Evolutionary conservation across 2,329 filamentous ascomycete genomes (phyloP).

Genomic region (Xylaria multiplex): DNA sequence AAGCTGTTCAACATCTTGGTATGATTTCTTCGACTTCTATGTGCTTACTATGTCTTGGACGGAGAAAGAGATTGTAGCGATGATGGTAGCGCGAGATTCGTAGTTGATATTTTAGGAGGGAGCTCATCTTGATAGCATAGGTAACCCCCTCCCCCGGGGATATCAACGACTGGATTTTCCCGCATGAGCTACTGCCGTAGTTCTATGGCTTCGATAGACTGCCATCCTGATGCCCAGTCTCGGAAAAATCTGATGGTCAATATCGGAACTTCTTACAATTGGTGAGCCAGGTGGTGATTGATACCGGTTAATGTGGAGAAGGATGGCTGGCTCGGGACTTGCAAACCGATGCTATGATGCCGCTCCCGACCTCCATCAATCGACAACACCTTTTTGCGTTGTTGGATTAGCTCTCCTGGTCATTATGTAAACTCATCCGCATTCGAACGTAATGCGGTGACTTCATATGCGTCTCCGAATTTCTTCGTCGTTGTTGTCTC

Average conservation of each 20-base stretch:
- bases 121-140: slow-evolving; percentile 20
- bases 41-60: neutral
- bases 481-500: no score
- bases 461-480: no score
- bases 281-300: slow-evolving; percentile 40
- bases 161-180: slow-evolving; percentile 12
- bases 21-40: neutral
- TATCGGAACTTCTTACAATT: slow-evolving; percentile 45
- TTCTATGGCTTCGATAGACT: slow-evolving; percentile 28
- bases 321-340: slow-evolving; percentile 43
- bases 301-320: slow-evolving; percentile 48
- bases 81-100: neutral
- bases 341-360: slow-evolving; percentile 18
- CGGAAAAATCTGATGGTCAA: slow-evolving; percentile 43
- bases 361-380: slow-evolving; percentile 8
- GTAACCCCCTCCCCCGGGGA: slow-evolving; percentile 22
- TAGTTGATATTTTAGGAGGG: slow-evolving; percentile 10
- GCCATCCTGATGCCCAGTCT: slow-evolving; percentile 36
- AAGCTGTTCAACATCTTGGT: slow-evolving; percentile 33
- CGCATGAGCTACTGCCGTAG: slow-evolving; percentile 39
- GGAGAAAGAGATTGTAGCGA: neutral
- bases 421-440: no score
- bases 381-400: neutral
- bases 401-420: neutral
- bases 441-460: no score